These are phyloP conservation scores for Ustilago esculenta DNA, from an alignment of 1,284 basidiomycete species.

Conservation along the genomic window DNA sequence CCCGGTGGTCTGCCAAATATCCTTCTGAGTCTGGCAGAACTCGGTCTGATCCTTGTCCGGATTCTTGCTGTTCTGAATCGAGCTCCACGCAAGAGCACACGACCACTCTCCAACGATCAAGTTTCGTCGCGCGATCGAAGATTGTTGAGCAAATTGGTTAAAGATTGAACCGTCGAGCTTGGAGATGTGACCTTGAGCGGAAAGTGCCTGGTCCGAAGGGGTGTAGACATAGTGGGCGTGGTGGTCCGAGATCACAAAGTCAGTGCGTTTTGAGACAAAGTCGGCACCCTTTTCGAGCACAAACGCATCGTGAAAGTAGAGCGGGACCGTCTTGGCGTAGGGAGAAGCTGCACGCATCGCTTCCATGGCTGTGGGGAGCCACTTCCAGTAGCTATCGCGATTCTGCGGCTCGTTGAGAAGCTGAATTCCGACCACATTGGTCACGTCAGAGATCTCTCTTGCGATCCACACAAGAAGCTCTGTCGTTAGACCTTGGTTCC, in stretches of 20 bases:
- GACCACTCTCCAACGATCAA: slow-evolving; percentile 72
- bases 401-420: slow-evolving; percentile 77
- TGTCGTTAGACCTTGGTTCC: slow-evolving; percentile 74
- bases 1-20: slow-evolving; percentile 73
- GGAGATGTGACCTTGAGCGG: slow-evolving; percentile 57
- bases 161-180: slow-evolving; percentile 55
- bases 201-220: slow-evolving; percentile 45
- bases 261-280: slow-evolving; percentile 72
- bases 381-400: slow-evolving; percentile 57
- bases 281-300: slow-evolving; percentile 73
- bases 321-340: slow-evolving; percentile 72
- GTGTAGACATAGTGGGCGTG: slow-evolving; percentile 76
- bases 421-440: slow-evolving; percentile 79
- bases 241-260: slow-evolving; percentile 81
- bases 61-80: slow-evolving; percentile 71
- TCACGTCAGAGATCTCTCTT: slow-evolving; percentile 73
- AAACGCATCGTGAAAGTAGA: slow-evolving; percentile 82
- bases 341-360: slow-evolving; percentile 72
- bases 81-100: slow-evolving; percentile 73
- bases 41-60: slow-evolving; percentile 70
- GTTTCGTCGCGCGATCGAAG: slow-evolving; percentile 70
- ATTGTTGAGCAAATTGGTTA: slow-evolving; percentile 29
- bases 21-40: slow-evolving; percentile 76
- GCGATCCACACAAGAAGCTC: slow-evolving; percentile 73
- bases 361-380: slow-evolving; percentile 69